Base-by-base conservation (phyloP, 306 rosid genomes). In the Corylus avellana region DNA sequence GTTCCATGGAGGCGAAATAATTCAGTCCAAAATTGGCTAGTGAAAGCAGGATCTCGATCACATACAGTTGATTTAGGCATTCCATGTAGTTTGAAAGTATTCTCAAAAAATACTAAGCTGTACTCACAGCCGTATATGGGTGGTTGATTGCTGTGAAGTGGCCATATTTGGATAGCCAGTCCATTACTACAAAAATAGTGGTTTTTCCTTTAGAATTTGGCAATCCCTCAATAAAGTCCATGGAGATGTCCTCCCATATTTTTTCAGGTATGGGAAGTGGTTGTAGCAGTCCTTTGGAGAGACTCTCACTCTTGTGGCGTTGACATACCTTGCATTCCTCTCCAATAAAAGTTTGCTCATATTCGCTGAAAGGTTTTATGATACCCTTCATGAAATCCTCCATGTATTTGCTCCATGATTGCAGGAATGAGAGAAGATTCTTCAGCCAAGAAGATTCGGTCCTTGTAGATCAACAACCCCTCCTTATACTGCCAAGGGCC, bases 211-310 rank as follows among this genome's bases (percentile, higher is more conserved):
- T 2, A 0, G 29, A 58, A 0, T 0, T 2, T 0, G 72, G 81
- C 5, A 69, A 7, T 1, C 69, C 81, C 2, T 42, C 25, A 14
- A 78, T 54, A 12, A 78, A 68, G 22, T 78, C 75, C 47, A 78
- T 42, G 14, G 75, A 67, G 0, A 78, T 32, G 14, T 78, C 54
- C 9, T 39, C 35, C 81, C 75, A 78, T 0, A 69, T 7, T 3
- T 12, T 12, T 2, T 39, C 32, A 29, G 2, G 32, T 29, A 77
- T 50, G 8, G 75, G 44, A 2, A 77, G 7, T 0, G 75, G 56
- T 29, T 77, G 75, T 1, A 78, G 42, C 0, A 55, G 10, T 0
- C 81, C 32, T 0, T 12, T 8, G 0, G 55, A 2, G 0, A 51
- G 4, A 1, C 11, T 22, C 8, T 70, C 55, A 3, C n/a, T 39